Percentiles rank a stretch among this genome's conserved stretches.
These are phyloP conservation scores for Torrubiella hemipterigena DNA, from an alignment of 2,329 filamentous ascomycete species.

Conservation along the genomic window DNA sequence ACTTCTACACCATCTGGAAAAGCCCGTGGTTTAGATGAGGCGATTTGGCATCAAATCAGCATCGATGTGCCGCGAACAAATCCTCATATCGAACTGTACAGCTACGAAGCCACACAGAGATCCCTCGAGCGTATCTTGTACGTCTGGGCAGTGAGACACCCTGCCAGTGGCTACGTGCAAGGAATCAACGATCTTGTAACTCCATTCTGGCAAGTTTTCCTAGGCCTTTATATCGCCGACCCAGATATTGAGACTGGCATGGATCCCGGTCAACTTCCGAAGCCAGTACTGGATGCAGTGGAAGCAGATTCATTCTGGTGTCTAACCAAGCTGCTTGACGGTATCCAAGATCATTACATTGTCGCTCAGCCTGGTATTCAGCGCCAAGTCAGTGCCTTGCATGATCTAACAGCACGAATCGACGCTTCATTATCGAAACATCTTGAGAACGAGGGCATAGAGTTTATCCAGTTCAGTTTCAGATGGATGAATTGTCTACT, in stretches of 20 bases:
- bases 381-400: slow-evolving; percentile 76
- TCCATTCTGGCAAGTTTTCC: slow-evolving; percentile 95
- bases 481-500: slow-evolving; percentile 99
- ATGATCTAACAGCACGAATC: slow-evolving; percentile 84
- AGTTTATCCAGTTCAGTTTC: slow-evolving; percentile 99
- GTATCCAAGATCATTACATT: slow-evolving; percentile 98
- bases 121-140: slow-evolving; percentile 92
- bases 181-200: slow-evolving; percentile 97
- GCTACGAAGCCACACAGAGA: slow-evolving; percentile 89
- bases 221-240: slow-evolving; percentile 91
- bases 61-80: slow-evolving; percentile 96
- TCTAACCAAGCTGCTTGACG: slow-evolving; percentile 91
- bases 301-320: slow-evolving; percentile 99
- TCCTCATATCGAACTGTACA: slow-evolving; percentile 87
- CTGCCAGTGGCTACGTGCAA: slow-evolving; percentile 94
- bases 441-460: slow-evolving; percentile 79
- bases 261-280: slow-evolving; percentile 90
- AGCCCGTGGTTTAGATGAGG: slow-evolving; percentile 70
- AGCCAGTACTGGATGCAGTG: slow-evolving; percentile 84
- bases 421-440: slow-evolving; percentile 77
- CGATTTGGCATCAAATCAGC: slow-evolving; percentile 99
- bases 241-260: slow-evolving; percentile 85
- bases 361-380: slow-evolving; percentile 96
- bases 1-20: slow-evolving; percentile 27
- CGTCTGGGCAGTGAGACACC: slow-evolving; percentile 94